Evolutionary conservation across 352 stramenopile species (phyloP), one percentile per base, ranked within the genome.

Genomic region (Phytophthora melonis): DNA sequence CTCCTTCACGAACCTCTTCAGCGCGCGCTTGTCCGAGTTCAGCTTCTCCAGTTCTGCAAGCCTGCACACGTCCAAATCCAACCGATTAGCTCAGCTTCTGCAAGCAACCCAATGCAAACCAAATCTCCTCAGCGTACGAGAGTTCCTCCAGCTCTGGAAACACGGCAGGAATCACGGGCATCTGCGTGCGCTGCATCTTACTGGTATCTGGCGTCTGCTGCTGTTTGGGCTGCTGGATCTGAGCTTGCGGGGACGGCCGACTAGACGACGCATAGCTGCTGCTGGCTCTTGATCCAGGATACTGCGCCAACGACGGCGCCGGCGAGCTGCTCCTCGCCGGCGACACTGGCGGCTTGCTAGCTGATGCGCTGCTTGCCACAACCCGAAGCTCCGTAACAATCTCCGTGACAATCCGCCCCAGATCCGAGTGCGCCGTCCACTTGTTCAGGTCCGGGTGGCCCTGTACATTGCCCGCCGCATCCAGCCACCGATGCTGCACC

Each of bases 401-500:
- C 72, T 95, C 88, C 23, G 78, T 81, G 5, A 94, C 86, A 80
- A 82, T 96, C n/a, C 89, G 82, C 10, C 89, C 89, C 36, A 96
- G 71, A 65, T 96, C 89, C 63, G 89, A 94, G 77, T 96, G 89
- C 18, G 85, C 87, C 3, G 87, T 93, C 89, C 89, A 96, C 58
- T 90, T 86, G 67, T 84, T 92, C 19, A 96, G 61, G 60, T 96
- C 89, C 16, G 83, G 74, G 63, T 96, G 87, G 0, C 83, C 79
- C 23, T 89, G 78, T 9, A 96, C 89, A 50, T 89, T 93, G 13
- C 89, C 88, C 16, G 76, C 79, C 16, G 82, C 69, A 73, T 96
- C 89, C 9, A 96, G 71, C 84, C 87, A 92, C 47, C 78, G 82
- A 68, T 96, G 87, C 66, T 93, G 86, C 69, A 96, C 32, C 0